Percentiles rank a stretch among this genome's conserved stretches.
Conservation (phyloP, 305 asterid species). For the Nicotiana rustica region DNA sequence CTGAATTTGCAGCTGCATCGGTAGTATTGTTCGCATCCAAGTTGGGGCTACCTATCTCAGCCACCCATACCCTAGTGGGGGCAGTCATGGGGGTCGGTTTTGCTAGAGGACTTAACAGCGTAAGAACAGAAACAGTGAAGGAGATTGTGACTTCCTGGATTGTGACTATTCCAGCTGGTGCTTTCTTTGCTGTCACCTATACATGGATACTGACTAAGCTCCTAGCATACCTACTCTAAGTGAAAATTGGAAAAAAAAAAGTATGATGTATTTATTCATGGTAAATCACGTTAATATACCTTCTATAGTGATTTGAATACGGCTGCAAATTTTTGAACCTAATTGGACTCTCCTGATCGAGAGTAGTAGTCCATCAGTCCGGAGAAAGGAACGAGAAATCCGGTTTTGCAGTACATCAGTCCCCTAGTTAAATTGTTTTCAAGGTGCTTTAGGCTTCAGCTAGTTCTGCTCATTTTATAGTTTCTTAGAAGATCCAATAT, state of each 20-base stretch:
- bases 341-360: too few species aligned
- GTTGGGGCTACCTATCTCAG: constrained; percentile 85
- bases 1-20: constrained; percentile 57
- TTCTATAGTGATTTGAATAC: too few species aligned
- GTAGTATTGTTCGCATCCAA: constrained; percentile 82
- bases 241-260: constrained; percentile 29
- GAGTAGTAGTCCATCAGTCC: too few species aligned
- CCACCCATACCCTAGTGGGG: constrained; percentile 88
- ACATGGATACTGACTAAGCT: constrained; percentile 78
- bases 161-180: constrained; percentile 86
- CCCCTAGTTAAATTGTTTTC: too few species aligned
- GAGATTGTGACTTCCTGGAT: constrained; percentile 88
- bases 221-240: constrained; percentile 57
- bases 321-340: too few species aligned
- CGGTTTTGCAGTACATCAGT: too few species aligned
- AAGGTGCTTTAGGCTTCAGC: too few species aligned
- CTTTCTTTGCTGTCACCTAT: constrained; percentile 67
- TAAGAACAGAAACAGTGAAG: constrained; percentile 80
- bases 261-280: constrained; percentile 19
- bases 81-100: constrained; percentile 94
- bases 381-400: too few species aligned
- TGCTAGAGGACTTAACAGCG: constrained; percentile 84
- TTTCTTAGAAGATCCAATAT: not conserved
- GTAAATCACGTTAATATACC: not conserved
- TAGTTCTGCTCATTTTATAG: too few species aligned